These are phyloP conservation scores for Fusarium verticillioides DNA, from an alignment of 2,329 filamentous ascomycete genomes.

Conservation along the genomic window DNA sequence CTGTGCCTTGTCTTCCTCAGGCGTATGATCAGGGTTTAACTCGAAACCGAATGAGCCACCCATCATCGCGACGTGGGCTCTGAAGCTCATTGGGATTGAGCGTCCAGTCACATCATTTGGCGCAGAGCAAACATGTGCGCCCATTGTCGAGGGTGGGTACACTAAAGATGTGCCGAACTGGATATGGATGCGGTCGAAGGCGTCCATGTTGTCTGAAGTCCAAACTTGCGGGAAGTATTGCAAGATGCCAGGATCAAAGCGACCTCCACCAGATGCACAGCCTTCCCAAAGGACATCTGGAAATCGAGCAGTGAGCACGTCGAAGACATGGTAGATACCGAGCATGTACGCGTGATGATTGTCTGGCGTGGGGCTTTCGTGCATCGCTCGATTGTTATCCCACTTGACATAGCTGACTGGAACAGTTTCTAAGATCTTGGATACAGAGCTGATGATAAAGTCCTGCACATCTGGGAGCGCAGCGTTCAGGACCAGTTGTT, in stretches of 20 bases:
- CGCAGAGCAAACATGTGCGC: slow-evolving; percentile 70
- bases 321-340: slow-evolving; percentile 71
- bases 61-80: slow-evolving; percentile 75
- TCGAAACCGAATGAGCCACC: slow-evolving; percentile 75
- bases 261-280: slow-evolving; percentile 72
- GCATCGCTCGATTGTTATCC: slow-evolving; percentile 74
- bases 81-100: slow-evolving; percentile 67
- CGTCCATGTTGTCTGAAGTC: slow-evolving; percentile 74
- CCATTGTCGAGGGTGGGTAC: slow-evolving; percentile 72
- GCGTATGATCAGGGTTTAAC: slow-evolving; percentile 65
- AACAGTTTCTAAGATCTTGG: slow-evolving; percentile 63
- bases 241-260: slow-evolving; percentile 71
- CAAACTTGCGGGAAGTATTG: slow-evolving; percentile 74
- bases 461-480: slow-evolving; percentile 71
- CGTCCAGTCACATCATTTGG: slow-evolving; percentile 69
- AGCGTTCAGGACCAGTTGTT: slow-evolving; percentile 71
- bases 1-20: slow-evolving; percentile 60
- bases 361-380: slow-evolving; percentile 66
- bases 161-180: slow-evolving; percentile 72
- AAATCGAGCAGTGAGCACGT: slow-evolving; percentile 67
- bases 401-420: slow-evolving; percentile 72
- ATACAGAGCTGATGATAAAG: slow-evolving; percentile 67
- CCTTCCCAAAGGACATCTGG: slow-evolving; percentile 74
- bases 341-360: slow-evolving; percentile 70
- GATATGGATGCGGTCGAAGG: slow-evolving; percentile 68